Conservation (phyloP, 768 basidiomycete species). For the Auriculariales sp. region DNA sequence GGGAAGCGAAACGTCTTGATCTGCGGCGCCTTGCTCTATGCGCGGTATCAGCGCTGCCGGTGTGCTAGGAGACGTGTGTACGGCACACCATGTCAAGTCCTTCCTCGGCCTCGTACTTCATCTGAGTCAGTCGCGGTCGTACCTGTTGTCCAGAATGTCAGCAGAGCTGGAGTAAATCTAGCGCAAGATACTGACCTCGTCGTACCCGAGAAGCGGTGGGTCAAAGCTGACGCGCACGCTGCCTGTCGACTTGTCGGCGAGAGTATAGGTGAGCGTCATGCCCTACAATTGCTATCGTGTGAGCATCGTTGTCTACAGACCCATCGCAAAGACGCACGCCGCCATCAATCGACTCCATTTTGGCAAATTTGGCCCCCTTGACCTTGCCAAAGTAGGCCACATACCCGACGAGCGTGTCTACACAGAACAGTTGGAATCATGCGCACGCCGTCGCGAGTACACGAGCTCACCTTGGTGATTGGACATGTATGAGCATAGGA, state of each 20-base stretch:
- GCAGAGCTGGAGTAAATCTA: background rate
- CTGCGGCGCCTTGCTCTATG: background rate
- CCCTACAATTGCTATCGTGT: background rate
- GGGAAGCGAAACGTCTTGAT: background rate
- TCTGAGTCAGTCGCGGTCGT: background rate
- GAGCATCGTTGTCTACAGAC: background rate
- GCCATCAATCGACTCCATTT: background rate
- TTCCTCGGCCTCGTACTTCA: background rate
- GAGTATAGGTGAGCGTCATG: background rate
- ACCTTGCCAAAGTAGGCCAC: background rate
- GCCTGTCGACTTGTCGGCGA: background rate
- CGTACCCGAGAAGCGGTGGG: background rate
- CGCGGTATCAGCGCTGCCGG: too few species aligned
- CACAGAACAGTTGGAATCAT: background rate
- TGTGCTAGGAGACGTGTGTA: too few species aligned
- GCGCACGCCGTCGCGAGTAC: background rate
- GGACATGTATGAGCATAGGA: background rate
- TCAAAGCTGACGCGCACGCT: background rate
- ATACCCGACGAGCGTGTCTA: constrained; percentile 1
- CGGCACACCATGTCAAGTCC: background rate
- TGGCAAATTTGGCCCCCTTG: background rate
- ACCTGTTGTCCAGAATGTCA: background rate
- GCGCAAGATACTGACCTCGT: background rate
- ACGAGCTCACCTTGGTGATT: background rate
- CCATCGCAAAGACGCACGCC: background rate